A percentile compares a stretch with the other conserved stretches of the same genome.
phyloP scores from a whole-genome alignment of 2,329 filamentous ascomycete species.

The Aspergillus japonicus region DNA sequence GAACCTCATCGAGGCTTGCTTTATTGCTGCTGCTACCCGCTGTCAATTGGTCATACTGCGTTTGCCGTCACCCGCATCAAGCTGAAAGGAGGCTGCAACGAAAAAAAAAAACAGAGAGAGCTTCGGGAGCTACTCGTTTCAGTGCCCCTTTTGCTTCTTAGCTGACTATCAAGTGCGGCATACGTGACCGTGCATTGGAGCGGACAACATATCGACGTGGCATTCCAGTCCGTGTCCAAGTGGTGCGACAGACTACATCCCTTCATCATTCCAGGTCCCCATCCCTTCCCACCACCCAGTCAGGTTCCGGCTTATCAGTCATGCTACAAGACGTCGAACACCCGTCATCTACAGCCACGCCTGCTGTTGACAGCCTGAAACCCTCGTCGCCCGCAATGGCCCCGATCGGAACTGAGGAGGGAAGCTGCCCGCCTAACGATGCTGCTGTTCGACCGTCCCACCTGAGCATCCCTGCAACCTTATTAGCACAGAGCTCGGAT shows the following conservation, averaged over 20 bases:
- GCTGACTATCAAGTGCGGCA: slow-evolving; percentile 7
- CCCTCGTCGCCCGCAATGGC: slow-evolving; percentile 13
- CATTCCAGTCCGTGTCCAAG: slow-evolving; percentile 30
- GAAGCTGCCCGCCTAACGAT: slow-evolving; percentile 15
- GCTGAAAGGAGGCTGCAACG: background rate
- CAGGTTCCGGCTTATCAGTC: slow-evolving; percentile 15
- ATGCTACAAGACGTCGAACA: slow-evolving; percentile 21
- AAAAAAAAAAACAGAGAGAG: background rate
- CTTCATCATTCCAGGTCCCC: slow-evolving; percentile 20
- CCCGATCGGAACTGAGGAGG: slow-evolving; percentile 13
- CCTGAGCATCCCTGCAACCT: slow-evolving; percentile 16
- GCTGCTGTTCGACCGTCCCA: slow-evolving; percentile 16
- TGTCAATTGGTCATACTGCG: background rate
- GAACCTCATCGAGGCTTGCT: background rate
- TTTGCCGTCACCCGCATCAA: background rate
- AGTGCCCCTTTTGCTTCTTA: slow-evolving; percentile 10
- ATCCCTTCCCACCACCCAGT: slow-evolving; percentile 19
- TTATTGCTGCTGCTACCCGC: background rate
- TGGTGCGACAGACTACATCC: slow-evolving; percentile 20
- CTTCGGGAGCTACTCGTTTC: slow-evolving; percentile 8
- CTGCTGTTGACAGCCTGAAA: slow-evolving; percentile 14
- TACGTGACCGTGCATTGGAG: slow-evolving; percentile 22
- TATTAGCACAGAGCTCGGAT: slow-evolving; percentile 18
- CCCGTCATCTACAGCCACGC: slow-evolving; percentile 19
- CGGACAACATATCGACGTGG: slow-evolving; percentile 29